A percentile compares a stretch with the other conserved stretches of the same genome.
Conservation (phyloP, 768 basidiomycete genomes). For the Russula griseocarnosa region DNA sequence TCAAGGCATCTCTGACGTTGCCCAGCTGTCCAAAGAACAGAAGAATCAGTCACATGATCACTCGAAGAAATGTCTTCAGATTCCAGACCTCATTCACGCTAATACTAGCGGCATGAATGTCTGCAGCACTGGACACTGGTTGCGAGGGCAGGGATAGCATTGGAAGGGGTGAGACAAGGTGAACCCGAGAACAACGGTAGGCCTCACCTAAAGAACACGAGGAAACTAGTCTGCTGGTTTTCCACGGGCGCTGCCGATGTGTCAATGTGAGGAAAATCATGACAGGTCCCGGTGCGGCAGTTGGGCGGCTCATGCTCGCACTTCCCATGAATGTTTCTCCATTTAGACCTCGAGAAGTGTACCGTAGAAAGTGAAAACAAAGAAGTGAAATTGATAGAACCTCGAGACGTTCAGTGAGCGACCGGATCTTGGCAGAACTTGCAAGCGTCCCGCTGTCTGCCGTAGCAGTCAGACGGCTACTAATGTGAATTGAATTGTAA, state of each 20-base stretch:
- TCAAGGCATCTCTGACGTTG: conserved; percentile 52
- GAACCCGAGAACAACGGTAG: background rate
- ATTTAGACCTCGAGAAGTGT: background rate
- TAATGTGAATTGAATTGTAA: background rate
- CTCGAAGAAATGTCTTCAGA: conserved; percentile 6
- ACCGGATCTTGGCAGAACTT: background rate
- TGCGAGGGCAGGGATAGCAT: conserved; percentile 21
- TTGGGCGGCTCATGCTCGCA: background rate
- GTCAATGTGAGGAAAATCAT: background rate
- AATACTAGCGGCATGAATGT: background rate
- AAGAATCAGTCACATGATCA: conserved; percentile 18
- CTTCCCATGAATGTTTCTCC: background rate
- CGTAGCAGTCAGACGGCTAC: background rate
- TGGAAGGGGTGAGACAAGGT: background rate
- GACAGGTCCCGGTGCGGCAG: background rate
- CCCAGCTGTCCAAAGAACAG: conserved; percentile 41
- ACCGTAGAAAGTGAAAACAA: background rate
- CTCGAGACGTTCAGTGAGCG: background rate
- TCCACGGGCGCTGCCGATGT: conserved; percentile 13
- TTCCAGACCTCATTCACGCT: conserved; percentile 14
- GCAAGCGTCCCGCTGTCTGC: background rate
- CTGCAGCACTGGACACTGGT: background rate
- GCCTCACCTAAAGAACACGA: conserved; percentile 5
- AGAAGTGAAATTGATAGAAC: background rate
- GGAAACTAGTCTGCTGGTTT: background rate